These are phyloP conservation scores for Clarireedia paspali DNA, from an alignment of 2,329 filamentous ascomycete genomes.

Conservation along the genomic window DNA sequence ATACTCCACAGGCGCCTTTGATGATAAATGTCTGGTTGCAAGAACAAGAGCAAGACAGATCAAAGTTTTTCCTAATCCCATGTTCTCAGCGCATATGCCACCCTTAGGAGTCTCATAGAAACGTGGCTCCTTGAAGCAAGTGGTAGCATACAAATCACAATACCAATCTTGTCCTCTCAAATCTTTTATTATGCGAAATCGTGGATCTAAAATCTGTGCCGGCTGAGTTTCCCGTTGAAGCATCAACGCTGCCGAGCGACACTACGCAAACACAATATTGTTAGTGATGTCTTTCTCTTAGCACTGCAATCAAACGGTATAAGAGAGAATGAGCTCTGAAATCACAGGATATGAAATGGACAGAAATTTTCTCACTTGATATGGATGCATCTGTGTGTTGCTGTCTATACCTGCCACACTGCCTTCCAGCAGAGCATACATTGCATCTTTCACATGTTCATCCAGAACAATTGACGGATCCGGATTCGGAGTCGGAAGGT, in stretches of 20 bases:
- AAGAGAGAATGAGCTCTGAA: no score
- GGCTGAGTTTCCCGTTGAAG: conserved; percentile 68
- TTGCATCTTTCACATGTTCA: conserved; percentile 42
- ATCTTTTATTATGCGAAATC: conserved; percentile 52
- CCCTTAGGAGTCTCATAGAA: conserved; percentile 69
- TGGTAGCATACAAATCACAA: conserved; percentile 57
- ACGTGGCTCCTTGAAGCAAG: conserved; percentile 56
- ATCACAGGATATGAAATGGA: no score
- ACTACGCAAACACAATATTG: conserved; percentile 34
- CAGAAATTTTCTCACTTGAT: conserved; percentile 36
- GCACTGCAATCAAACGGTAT: no score
- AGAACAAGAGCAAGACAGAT: conserved; percentile 75
- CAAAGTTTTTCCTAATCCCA: conserved; percentile 80
- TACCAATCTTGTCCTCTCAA: conserved; percentile 60
- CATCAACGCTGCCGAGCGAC: conserved; percentile 75
- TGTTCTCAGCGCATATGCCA: conserved; percentile 73
- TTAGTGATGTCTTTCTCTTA: no score
- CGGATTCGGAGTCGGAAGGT: conserved; percentile 60
- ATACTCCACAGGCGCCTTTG: conserved; percentile 57
- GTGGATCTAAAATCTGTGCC: conserved; percentile 61
- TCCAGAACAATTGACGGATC: conserved; percentile 41
- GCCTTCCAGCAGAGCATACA: conserved; percentile 48
- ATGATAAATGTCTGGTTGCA: conserved; percentile 63
- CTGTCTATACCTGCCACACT: conserved; percentile 44
- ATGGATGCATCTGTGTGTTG: conserved; percentile 60